Evolutionary conservation across 148 eudicot genomes (phyloP).

Genomic region (Polygonum aviculare): DNA sequence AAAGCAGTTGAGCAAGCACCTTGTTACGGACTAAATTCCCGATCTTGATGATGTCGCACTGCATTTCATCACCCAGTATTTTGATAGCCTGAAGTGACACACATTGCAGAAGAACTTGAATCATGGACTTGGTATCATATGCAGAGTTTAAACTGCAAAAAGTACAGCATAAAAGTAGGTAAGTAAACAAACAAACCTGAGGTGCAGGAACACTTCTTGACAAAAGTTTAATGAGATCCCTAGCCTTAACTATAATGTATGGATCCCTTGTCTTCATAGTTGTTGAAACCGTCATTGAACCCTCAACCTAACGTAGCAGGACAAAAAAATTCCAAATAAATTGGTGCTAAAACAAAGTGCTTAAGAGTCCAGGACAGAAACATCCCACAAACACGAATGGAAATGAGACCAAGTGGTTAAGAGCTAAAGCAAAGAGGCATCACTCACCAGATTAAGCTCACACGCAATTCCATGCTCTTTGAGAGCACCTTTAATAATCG

Average conservation of each 20-base stretch:
- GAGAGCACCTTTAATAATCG: slow-evolving; percentile 46
- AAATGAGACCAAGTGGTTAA: background rate
- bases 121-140: background rate
- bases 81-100: slow-evolving; percentile 50
- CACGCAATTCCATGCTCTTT: slow-evolving; percentile 51
- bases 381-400: background rate
- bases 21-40: slow-evolving; percentile 74
- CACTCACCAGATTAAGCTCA: slow-evolving; percentile 57
- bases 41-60: slow-evolving; percentile 82
- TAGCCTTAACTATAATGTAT: slow-evolving; percentile 71
- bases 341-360: background rate
- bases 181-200: slow-evolving; percentile 39
- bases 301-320: slow-evolving; percentile 47
- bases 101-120: background rate
- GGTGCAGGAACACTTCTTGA: slow-evolving; percentile 94
- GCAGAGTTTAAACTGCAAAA: background rate
- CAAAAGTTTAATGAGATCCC: slow-evolving; percentile 83
- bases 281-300: slow-evolving; percentile 84
- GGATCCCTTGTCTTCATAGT: slow-evolving; percentile 87
- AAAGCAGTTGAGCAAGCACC: slow-evolving; percentile 26
- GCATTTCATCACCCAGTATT: slow-evolving; percentile 88
- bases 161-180: background rate
- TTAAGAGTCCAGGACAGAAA: background rate
- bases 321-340: background rate
- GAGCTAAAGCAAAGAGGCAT: background rate